Percentiles rank a stretch among this genome's conserved stretches.
These are phyloP conservation scores for Zymoseptoria tritici DNA, from an alignment of 2,329 filamentous ascomycete genomes.

Conservation along the genomic window DNA sequence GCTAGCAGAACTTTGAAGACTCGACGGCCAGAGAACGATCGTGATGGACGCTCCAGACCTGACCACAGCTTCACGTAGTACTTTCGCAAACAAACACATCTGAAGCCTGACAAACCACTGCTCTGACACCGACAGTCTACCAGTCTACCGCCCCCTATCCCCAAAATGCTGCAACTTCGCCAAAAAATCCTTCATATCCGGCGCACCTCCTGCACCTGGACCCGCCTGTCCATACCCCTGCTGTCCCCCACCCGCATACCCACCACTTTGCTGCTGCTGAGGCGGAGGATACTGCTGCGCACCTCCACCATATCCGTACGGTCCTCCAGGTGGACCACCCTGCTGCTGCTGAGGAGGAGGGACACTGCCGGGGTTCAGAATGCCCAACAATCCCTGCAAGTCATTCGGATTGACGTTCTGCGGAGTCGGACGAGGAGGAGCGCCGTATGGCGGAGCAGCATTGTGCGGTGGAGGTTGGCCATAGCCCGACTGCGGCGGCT, in stretches of 20 bases:
- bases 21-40: too few relatives aligned
- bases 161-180: background rate
- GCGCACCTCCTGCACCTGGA: background rate
- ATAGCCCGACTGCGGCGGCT: constrained; percentile 26
- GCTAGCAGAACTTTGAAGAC: too few relatives aligned
- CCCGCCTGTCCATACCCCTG: background rate
- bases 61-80: too few relatives aligned
- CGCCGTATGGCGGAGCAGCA: constrained; percentile 31
- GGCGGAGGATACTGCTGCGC: background rate
- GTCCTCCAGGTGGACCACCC: too few relatives aligned
- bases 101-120: too few relatives aligned
- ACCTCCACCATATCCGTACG: background rate
- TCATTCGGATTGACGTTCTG: constrained; percentile 58
- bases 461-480: too few relatives aligned
- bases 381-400: constrained; percentile 59
- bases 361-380: constrained; percentile 44
- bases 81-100: too few relatives aligned
- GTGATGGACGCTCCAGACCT: too few relatives aligned
- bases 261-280: background rate
- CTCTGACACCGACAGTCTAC: too few relatives aligned
- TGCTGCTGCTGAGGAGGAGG: constrained; percentile 2
- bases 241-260: background rate
- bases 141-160: background rate
- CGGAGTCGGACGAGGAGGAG: constrained; percentile 41
- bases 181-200: background rate